Evolutionary conservation across 306 rosid genomes (phyloP), one percentile per base, ranked within the genome.

Genomic region (Trifolium fragiferum): DNA sequence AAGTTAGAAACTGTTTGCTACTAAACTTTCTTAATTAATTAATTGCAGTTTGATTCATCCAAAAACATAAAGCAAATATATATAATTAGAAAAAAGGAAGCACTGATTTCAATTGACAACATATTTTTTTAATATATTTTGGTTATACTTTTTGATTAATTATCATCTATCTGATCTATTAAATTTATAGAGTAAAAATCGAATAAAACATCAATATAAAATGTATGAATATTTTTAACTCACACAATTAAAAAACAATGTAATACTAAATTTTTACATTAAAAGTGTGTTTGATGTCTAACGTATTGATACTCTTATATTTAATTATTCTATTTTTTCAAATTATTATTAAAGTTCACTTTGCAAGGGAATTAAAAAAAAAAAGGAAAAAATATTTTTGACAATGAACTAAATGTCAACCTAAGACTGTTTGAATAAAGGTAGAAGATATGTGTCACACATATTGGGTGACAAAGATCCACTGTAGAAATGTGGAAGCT

Each of bases 401-500:
- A 72, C 74, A 72, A 71, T 19, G 80, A 46, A 68, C 54, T 74
- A 75, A 64, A 70, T 82, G 82, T 80, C 84, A 81, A 82, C 78
- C 76, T 72, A 70, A 61, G 64, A 81, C 83, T 77, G 63, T 82
- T 74, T 73, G 81, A 66, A 77, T 66, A 25, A 82, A 58, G 82
- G 76, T 71, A 77, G 7, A 54, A 54, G 63, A 57, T 78, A 68
- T 80, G 27, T 80, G 83, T 79, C 75, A 75, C 53, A 83, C 49
- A 78, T 49, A 14, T 38, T 73, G 78, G 80, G 82, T 68, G 82
- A 80, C 75, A 72, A 68, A 83, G 79, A 78, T 72, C 59, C 78
- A 76, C 60, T 59, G 40, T 43, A 76, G 80, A 72, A 18, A 75
- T 80, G 75, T 86, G 88, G 86, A 85, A 54, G 87, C 64, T 79